Base-by-base conservation (phyloP, 2,329 filamentous ascomycete genomes). In the Aspergillus transmontanensis region DNA sequence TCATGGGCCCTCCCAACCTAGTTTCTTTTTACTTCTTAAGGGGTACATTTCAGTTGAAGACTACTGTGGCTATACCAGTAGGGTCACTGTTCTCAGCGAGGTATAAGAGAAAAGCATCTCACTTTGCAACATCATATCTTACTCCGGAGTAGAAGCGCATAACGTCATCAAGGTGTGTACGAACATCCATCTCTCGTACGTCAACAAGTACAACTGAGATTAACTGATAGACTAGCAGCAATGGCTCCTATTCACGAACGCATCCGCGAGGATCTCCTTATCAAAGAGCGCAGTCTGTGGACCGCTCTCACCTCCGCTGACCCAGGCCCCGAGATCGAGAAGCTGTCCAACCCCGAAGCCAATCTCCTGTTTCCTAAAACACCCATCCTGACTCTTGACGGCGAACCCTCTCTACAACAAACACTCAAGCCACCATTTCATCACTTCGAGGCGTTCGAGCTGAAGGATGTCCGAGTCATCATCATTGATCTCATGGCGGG, bases 161-260 rank as follows among this genome's bases (percentile, higher is more conserved):
- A 50, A 50, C 46, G 16, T 50, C 14, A 36, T 54, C 21, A 12
- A 54, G 30, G 51, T 54, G 32, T 19, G 46, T 36, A 36, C n/a
- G 10, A 23, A 7, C 5, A 9, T 34, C 19, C 30, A 21, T 19
- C 19, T 11, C 10, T n/a, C 11, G 16, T 26, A 14, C 28, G 0
- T 16, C 6, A 21, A 14, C 2, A 28, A 10, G 12, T 57, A 34
- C 32, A 26, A 28, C 36, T 28, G 46, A 61, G 14, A 26, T 32
- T 43, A 12, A 36, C 32, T 21, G 6, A 51, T 21, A 21, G 16
- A 43, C n/a, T 4, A 53, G 36, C 11, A 23, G 57, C 6, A 48
- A 78, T 78, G 76, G 71, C 75, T 34, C 64, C 71, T 39, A 78
- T 78, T 53, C 73, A 78, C 71, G 74, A 78, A 26, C 74, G 75